Conservation (phyloP, 2,329 filamentous ascomycete species). For the Fusarium longipes region DNA sequence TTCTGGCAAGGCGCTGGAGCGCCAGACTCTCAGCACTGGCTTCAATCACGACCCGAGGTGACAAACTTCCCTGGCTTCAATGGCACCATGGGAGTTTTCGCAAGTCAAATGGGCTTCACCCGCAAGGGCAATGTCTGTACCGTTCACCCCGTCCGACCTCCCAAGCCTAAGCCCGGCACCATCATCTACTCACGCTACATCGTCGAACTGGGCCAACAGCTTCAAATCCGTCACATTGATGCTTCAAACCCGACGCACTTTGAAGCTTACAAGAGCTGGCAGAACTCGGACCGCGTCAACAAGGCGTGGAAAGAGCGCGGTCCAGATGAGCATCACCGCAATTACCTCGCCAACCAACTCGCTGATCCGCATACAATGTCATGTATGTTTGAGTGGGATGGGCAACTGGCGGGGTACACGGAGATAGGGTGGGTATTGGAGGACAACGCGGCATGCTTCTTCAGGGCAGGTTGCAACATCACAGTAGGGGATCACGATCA, state of each 20-base stretch:
- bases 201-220: constrained; percentile 42
- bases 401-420: constrained; percentile 44
- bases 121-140: constrained; percentile 46
- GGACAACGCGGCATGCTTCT: constrained; percentile 46
- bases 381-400: constrained; percentile 47
- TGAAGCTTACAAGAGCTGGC: constrained; percentile 42
- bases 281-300: constrained; percentile 47
- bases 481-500: constrained; percentile 46
- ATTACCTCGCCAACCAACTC: constrained; percentile 42
- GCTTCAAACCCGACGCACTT: constrained; percentile 43
- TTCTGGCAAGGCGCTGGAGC: constrained; percentile 46
- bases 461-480: constrained; percentile 45
- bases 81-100: constrained; percentile 38
- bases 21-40: constrained; percentile 43
- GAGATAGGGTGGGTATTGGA: constrained; percentile 47
- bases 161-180: constrained; percentile 42
- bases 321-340: constrained; percentile 44
- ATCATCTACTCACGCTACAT: constrained; percentile 45
- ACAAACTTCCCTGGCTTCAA: constrained; percentile 43
- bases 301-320: constrained; percentile 45
- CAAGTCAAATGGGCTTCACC: constrained; percentile 44
- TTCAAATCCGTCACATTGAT: constrained; percentile 43
- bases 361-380: constrained; percentile 46
- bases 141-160: constrained; percentile 44
- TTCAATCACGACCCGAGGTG: constrained; percentile 40